phyloP scores from a whole-genome alignment of 2,329 filamentous ascomycete species.

The Monosporascus sp. region DNA sequence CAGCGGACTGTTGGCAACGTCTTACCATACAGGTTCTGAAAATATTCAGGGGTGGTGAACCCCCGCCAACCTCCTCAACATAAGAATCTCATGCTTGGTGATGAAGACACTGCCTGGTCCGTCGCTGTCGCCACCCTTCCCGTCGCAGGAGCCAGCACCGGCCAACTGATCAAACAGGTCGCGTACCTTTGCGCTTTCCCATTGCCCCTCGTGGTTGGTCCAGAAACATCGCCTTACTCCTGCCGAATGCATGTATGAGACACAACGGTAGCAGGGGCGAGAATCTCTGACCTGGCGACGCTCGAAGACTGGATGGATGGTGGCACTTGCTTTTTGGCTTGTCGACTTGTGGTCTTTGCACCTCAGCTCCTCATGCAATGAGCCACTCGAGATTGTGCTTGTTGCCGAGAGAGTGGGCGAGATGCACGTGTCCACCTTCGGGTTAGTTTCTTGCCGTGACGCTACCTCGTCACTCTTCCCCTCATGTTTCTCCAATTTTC shows the following conservation, averaged over 20 bases:
- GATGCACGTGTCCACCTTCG: neutral
- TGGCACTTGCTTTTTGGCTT: neutral
- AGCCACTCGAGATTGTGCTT: slow-evolving; percentile 21
- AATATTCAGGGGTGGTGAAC: too few relatives aligned
- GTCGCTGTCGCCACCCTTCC: slow-evolving; percentile 12
- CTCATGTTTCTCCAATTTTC: neutral
- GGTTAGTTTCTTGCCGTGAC: neutral
- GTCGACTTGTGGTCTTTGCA: slow-evolving; percentile 8
- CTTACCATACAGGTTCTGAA: too few relatives aligned
- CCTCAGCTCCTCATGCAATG: slow-evolving; percentile 43
- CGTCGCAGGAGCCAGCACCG: slow-evolving; percentile 16
- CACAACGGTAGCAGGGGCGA: slow-evolving; percentile 46
- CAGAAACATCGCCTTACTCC: slow-evolving; percentile 49
- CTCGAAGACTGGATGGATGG: neutral
- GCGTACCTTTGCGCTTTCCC: slow-evolving; percentile 45
- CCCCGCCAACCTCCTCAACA: slow-evolving; percentile 28
- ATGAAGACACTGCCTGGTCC: slow-evolving; percentile 37
- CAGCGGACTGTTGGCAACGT: too few relatives aligned
- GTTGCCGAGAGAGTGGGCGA: slow-evolving; percentile 1
- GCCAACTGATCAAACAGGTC: slow-evolving; percentile 43
- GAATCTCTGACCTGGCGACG: slow-evolving; percentile 29
- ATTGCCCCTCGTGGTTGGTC: slow-evolving; percentile 42
- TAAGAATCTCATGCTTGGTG: slow-evolving; percentile 47
- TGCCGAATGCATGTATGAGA: slow-evolving; percentile 44
- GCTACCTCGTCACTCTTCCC: neutral